Percentiles rank a stretch among this genome's conserved stretches.
Conservation (phyloP, 768 basidiomycete species). For the Boletus reticulatus region DNA sequence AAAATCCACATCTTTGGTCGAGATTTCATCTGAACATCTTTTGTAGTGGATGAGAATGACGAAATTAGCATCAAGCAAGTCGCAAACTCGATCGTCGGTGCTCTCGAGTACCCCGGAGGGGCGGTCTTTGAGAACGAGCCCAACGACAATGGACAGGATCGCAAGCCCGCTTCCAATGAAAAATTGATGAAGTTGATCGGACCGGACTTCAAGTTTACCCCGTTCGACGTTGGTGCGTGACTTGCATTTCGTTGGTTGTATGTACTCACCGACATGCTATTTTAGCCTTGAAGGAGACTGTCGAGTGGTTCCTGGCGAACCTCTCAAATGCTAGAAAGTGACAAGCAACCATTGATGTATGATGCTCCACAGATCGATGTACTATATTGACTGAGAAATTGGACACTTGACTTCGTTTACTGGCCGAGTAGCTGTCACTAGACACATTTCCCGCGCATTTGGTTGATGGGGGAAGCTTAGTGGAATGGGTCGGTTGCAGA, state of each 20-base stretch:
- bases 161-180: constrained; percentile 93
- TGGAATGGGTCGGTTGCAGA: not conserved
- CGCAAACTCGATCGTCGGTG: constrained; percentile 86
- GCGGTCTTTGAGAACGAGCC: constrained; percentile 68
- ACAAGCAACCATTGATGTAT: constrained; percentile 21
- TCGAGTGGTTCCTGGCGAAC: constrained; percentile 87
- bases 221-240: constrained; percentile 73
- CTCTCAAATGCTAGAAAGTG: constrained; percentile 70
- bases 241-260: not conserved
- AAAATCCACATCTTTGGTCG: constrained; percentile 9
- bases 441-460: too few relatives aligned
- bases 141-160: constrained; percentile 88
- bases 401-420: not conserved
- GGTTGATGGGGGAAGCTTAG: too few relatives aligned
- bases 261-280: not conserved
- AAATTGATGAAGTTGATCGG: constrained; percentile 78
- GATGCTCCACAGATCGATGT: constrained; percentile 5
- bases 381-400: not conserved
- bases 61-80: constrained; percentile 92
- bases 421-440: not conserved
- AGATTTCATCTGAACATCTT: not conserved
- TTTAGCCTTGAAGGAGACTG: constrained; percentile 71
- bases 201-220: constrained; percentile 80
- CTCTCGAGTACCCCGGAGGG: constrained; percentile 74
- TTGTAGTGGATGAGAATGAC: constrained; percentile 83